phyloP scores from a whole-genome alignment of 2,329 filamentous ascomycete species.

The Colletotrichum spinosum region DNA sequence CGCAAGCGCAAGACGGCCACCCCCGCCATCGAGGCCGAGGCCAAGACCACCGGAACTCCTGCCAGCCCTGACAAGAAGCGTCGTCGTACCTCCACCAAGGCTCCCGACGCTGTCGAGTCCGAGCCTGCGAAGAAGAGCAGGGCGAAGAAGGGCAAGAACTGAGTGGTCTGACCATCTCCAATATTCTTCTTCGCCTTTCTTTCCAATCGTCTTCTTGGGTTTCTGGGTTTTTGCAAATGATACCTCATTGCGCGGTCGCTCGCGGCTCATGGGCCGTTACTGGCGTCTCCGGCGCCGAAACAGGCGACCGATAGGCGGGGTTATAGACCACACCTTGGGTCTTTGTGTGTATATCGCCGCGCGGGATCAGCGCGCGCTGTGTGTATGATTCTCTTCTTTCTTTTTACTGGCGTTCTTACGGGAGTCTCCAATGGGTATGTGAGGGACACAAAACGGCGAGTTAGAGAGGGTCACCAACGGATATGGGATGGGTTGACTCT shows the following conservation, averaged over 20 bases:
- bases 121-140: constrained; percentile 68
- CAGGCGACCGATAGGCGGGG: not conserved
- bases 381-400: constrained; percentile 27
- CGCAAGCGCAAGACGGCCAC: constrained; percentile 69
- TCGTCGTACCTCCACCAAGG: constrained; percentile 68
- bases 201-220: constrained; percentile 28
- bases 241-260: constrained; percentile 36
- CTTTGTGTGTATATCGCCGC: constrained; percentile 8
- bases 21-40: constrained; percentile 55
- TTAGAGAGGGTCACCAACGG: constrained; percentile 22
- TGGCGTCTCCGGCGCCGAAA: constrained; percentile 6
- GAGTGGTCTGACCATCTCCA: not conserved
- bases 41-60: constrained; percentile 54
- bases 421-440: constrained; percentile 17
- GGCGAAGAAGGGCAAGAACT: constrained; percentile 37
- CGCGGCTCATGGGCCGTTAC: constrained; percentile 2
- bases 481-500: constrained; percentile 27
- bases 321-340: constrained; percentile 15
- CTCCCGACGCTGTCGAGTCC: constrained; percentile 55
- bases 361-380: constrained; percentile 10
- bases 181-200: constrained; percentile 16
- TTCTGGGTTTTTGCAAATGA: constrained; percentile 38
- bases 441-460: constrained; percentile 31
- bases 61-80: constrained; percentile 73
- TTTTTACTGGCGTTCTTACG: constrained; percentile 32